A percentile compares a stretch with the other conserved stretches of the same genome.
Conservation (phyloP, 2,329 filamentous ascomycete species). For the Domatiomyces catenatus region DNA sequence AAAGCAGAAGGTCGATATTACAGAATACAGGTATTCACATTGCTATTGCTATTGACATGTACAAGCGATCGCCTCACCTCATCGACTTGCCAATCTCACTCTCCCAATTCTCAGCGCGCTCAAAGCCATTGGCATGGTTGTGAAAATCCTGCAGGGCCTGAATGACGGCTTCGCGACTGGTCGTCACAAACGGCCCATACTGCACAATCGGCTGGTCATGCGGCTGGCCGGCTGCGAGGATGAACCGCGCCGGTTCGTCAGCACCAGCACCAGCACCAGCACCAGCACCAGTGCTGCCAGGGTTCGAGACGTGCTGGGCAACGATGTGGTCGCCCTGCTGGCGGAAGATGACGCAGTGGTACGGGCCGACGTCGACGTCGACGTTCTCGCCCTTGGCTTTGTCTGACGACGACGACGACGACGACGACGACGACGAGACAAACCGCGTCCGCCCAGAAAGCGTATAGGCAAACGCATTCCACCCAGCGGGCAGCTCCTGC, state of each 20-base stretch:
- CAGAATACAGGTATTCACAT: too few relatives aligned
- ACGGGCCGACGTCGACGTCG: slow-evolving; percentile 46
- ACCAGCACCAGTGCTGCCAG: too few relatives aligned
- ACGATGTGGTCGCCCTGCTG: slow-evolving; percentile 61
- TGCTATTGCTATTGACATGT: too few relatives aligned
- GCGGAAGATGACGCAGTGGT: slow-evolving; percentile 81
- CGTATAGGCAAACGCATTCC: slow-evolving; percentile 83
- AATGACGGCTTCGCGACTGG: slow-evolving; percentile 54
- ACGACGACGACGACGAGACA: slow-evolving; percentile 22
- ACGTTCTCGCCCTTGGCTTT: too few relatives aligned
- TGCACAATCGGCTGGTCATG: slow-evolving; percentile 68
- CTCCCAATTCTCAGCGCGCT: slow-evolving; percentile 62
- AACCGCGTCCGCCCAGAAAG: slow-evolving; percentile 56
- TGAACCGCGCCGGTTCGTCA: slow-evolving; percentile 35
- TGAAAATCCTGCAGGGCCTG: slow-evolving; percentile 65
- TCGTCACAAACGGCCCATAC: slow-evolving; percentile 75
- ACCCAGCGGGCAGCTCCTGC: slow-evolving; percentile 61
- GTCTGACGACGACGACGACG: neutral
- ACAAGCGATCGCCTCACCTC: too few relatives aligned
- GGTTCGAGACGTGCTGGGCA: slow-evolving; percentile 45
- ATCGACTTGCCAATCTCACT: slow-evolving; percentile 77
- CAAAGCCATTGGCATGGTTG: slow-evolving; percentile 59
- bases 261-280: too few relatives aligned
- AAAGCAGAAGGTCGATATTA: too few relatives aligned
- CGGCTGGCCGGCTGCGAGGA: slow-evolving; percentile 64